These are phyloP conservation scores for Rhynchosporium agropyri DNA, from an alignment of 2,329 filamentous ascomycete genomes.

Conservation along the genomic window DNA sequence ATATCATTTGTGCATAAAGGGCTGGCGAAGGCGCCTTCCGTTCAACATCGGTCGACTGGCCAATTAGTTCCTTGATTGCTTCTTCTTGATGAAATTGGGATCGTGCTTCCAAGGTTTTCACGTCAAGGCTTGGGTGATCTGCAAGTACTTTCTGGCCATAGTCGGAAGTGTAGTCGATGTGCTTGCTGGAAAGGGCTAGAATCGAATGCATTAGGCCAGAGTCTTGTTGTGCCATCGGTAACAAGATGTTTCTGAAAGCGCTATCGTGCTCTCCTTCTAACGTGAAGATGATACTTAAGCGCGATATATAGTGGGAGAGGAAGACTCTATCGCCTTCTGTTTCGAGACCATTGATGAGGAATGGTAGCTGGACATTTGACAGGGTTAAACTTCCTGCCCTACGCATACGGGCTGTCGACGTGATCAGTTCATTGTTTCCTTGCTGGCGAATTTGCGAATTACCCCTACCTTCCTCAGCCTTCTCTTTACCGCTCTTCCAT, in stretches of 20 bases:
- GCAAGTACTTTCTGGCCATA: conserved; percentile 57
- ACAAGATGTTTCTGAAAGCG: conserved; percentile 80
- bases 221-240: conserved; percentile 80
- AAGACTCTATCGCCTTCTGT: conserved; percentile 78
- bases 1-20: conserved; percentile 65
- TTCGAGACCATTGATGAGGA: conserved; percentile 80
- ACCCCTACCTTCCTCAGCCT: conserved; percentile 64
- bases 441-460: conserved; percentile 28
- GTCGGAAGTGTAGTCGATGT: conserved; percentile 63
- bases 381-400: conserved; percentile 47
- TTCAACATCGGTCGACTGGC: conserved; percentile 49
- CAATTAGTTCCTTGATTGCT: conserved; percentile 56
- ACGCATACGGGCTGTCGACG: conserved; percentile 51
- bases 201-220: conserved; percentile 89
- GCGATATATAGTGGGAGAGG: conserved; percentile 79
- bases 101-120: conserved; percentile 52
- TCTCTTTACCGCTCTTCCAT: conserved; percentile 83
- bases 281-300: conserved; percentile 79
- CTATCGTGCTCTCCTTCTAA: conserved; percentile 77
- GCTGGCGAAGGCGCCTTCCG: conserved; percentile 45
- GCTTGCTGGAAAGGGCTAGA: conserved; percentile 79
- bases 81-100: conserved; percentile 59
- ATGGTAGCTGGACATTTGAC: conserved; percentile 59
- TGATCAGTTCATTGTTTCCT: conserved; percentile 36
- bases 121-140: conserved; percentile 52